Percentiles rank a stretch among this genome's conserved stretches.
phyloP scores from a whole-genome alignment of 2,329 filamentous ascomycete genomes.

The Aureobasidium sp. region DNA sequence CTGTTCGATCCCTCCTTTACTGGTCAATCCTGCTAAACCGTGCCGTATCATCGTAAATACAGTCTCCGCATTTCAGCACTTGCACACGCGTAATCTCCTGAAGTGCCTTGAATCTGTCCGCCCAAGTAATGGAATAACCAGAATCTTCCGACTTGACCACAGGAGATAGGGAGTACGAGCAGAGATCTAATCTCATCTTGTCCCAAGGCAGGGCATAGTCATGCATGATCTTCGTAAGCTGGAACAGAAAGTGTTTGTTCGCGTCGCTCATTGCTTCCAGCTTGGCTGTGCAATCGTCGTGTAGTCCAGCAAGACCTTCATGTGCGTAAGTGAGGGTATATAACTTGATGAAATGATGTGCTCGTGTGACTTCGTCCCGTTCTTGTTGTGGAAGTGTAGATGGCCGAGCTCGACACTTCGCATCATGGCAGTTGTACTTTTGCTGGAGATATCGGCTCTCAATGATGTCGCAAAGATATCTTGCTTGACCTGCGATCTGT shows the following conservation, averaged over 20 bases:
- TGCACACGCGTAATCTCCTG: conserved; percentile 6
- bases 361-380: neutral
- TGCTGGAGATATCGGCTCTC: conserved; percentile 5
- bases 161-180: neutral
- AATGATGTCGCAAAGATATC: conserved; percentile 8
- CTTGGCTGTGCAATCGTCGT: neutral
- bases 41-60: conserved; percentile 7
- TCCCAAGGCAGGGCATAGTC: conserved; percentile 12
- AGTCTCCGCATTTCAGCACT: neutral
- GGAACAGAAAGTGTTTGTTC: neutral
- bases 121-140: neutral
- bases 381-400: neutral
- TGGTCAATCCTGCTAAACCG: neutral
- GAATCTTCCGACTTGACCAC: neutral
- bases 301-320: neutral
- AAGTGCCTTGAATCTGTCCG: neutral
- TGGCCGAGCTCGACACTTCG: conserved; percentile 11
- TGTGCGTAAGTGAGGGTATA: neutral
- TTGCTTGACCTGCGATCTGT: neutral
- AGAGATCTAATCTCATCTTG: conserved; percentile 4
- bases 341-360: conserved; percentile 11
- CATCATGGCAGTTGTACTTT: conserved; percentile 7
- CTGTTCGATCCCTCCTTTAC: neutral
- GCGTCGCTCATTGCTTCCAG: neutral
- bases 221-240: conserved; percentile 3